Conservation (phyloP, 2,329 filamentous ascomycete species). For the Aureobasidium leucospermi region DNA sequence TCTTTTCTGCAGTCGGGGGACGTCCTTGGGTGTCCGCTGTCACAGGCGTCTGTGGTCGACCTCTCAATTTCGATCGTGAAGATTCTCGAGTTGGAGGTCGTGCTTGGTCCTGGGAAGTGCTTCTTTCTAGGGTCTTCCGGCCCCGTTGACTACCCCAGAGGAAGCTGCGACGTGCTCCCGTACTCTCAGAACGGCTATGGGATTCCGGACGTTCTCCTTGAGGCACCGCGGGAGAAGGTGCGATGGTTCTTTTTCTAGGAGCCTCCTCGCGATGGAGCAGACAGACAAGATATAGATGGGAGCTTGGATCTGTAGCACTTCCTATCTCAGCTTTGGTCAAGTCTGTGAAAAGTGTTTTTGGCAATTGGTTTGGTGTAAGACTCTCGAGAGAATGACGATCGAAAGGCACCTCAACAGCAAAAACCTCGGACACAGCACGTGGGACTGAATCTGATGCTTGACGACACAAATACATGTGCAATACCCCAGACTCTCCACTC, state of each 20-base stretch:
- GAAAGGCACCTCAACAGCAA: constrained; percentile 67
- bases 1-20: constrained; percentile 29
- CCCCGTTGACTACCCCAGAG: constrained; percentile 61
- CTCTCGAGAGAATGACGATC: constrained; percentile 60
- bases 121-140: constrained; percentile 31
- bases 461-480: constrained; percentile 71
- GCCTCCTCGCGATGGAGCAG: constrained; percentile 61
- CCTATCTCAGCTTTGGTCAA: constrained; percentile 68
- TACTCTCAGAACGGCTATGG: neutral
- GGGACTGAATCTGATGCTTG: constrained; percentile 59
- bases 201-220: neutral
- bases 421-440: constrained; percentile 72
- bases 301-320: constrained; percentile 56
- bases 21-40: neutral
- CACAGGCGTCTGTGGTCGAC: constrained; percentile 11
- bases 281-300: constrained; percentile 75
- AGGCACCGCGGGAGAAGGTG: neutral
- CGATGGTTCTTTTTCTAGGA: neutral
- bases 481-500: constrained; percentile 64
- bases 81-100: constrained; percentile 11
- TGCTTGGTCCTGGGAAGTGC: neutral
- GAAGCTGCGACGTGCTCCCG: constrained; percentile 37
- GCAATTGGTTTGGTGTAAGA: constrained; percentile 56
- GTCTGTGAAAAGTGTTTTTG: constrained; percentile 83
- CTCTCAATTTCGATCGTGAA: constrained; percentile 7